Evolutionary conservation across 257 asterid genomes (phyloP).

Genomic region (Buddleja alternifolia): DNA sequence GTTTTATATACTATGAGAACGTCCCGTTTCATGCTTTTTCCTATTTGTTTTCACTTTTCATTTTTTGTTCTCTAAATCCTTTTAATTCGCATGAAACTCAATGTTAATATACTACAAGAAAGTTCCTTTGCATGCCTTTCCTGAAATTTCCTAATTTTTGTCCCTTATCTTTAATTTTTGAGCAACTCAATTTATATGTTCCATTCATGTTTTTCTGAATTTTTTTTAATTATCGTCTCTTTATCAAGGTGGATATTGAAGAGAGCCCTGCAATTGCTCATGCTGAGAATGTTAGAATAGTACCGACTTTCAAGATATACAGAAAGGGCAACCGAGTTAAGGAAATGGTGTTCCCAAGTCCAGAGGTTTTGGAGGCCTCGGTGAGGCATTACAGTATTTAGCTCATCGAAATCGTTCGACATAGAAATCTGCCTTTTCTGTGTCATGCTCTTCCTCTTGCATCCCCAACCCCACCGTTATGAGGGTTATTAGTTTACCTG

Average conservation of each 20-base stretch:
- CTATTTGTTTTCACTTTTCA: too few species aligned
- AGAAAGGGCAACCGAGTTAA: constrained; percentile 50
- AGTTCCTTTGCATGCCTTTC: neutral
- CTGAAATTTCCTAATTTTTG: neutral
- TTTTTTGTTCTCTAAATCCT: too few species aligned
- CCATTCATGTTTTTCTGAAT: too few species aligned
- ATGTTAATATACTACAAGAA: neutral
- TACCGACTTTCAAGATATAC: constrained; percentile 72
- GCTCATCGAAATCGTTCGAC: too few species aligned
- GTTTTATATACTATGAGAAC: too few species aligned
- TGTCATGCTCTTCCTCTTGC: constrained; percentile 14
- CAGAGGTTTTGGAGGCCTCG: constrained; percentile 63
- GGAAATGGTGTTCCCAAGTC: constrained; percentile 66
- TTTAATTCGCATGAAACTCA: too few species aligned
- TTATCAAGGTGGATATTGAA: constrained; percentile 69
- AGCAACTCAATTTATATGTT: too few species aligned
- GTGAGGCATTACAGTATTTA: constrained; percentile 59
- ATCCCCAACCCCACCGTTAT: constrained; percentile 19
- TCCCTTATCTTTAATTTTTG: too few species aligned
- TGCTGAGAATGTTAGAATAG: constrained; percentile 56
- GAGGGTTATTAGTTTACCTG: constrained; percentile 38
- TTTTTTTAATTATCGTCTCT: neutral
- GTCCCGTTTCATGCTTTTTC: too few species aligned
- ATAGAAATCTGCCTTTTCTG: constrained; percentile 9
- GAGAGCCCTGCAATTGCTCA: constrained; percentile 46